These are phyloP conservation scores for Stephanodiscus minutulus DNA, from an alignment of 108 stramenopile genomes.

Conservation along the genomic window DNA sequence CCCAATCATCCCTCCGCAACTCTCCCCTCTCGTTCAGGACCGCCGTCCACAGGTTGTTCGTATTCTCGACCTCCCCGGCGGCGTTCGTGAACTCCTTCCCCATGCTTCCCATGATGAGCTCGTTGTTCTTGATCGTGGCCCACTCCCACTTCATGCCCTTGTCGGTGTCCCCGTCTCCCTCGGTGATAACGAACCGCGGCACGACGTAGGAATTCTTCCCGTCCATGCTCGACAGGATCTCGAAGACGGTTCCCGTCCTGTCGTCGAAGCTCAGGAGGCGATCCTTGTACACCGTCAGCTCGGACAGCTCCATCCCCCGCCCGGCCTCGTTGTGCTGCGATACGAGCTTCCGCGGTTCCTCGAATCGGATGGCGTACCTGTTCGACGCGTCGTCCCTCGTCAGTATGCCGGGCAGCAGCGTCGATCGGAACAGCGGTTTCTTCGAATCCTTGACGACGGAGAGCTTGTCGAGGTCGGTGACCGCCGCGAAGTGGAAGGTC, in stretches of 20 bases:
- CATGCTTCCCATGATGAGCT: constrained; percentile 89
- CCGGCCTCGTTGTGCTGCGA: constrained; percentile 95
- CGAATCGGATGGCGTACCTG: constrained; percentile 63
- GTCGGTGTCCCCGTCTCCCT: constrained; percentile 92
- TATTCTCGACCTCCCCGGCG: constrained; percentile 82
- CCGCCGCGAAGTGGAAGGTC: constrained; percentile 78
- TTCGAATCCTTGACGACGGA: constrained; percentile 56
- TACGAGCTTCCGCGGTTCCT: constrained; percentile 57
- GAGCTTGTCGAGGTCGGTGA: constrained; percentile 88
- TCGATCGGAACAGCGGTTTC: constrained; percentile 71
- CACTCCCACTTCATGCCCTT: constrained; percentile 98
- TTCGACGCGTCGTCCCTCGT: constrained; percentile 40
- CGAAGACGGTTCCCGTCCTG: constrained; percentile 96
- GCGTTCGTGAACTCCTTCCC: constrained; percentile 91
- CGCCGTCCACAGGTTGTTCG: constrained; percentile 92
- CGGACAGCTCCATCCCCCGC: constrained; percentile 92
- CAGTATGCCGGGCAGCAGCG: constrained; percentile 70
- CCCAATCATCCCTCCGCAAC: constrained; percentile 81
- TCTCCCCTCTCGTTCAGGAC: constrained; percentile 75
- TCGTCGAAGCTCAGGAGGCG: constrained; percentile 91
- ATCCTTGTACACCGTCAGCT: constrained; percentile 84
- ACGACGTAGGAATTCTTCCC: constrained; percentile 75
- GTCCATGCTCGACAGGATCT: constrained; percentile 72
- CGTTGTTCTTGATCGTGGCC: constrained; percentile 91
- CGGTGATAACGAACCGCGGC: constrained; percentile 90